Evolutionary conservation across 257 asterid genomes (phyloP).

Genomic region (Echium plantagineum): DNA sequence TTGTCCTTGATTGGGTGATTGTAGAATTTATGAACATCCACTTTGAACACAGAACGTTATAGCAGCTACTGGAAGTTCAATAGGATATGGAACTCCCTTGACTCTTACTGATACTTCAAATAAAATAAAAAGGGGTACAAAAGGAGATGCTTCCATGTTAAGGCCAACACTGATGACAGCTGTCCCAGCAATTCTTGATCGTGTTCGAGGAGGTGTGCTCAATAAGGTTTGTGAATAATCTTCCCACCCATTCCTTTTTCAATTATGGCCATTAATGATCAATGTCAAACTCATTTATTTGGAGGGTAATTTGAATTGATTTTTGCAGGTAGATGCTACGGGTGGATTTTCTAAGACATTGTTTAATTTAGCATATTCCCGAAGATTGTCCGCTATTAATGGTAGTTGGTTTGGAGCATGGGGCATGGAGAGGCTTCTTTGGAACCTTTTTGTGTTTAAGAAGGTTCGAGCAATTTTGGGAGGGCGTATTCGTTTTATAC

Average conservation of each 20-base stretch:
- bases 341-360: slow-evolving; percentile 81
- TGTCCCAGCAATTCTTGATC: slow-evolving; percentile 97
- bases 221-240: slow-evolving; percentile 49
- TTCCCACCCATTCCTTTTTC: neutral
- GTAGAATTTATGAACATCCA: neutral
- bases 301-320: slow-evolving; percentile 12
- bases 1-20: slow-evolving; percentile 2
- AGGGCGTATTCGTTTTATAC: slow-evolving; percentile 79
- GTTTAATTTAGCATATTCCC: slow-evolving; percentile 80
- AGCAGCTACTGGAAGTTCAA: slow-evolving; percentile 76
- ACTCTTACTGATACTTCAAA: slow-evolving; percentile 94
- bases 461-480: slow-evolving; percentile 93
- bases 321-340: slow-evolving; percentile 67
- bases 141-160: slow-evolving; percentile 81
- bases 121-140: slow-evolving; percentile 87
- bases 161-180: slow-evolving; percentile 88
- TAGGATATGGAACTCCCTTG: slow-evolving; percentile 94
- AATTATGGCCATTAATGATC: neutral
- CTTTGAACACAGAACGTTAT: slow-evolving; percentile 46
- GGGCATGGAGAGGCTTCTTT: slow-evolving; percentile 80
- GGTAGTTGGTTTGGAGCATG: slow-evolving; percentile 99
- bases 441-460: slow-evolving; percentile 80
- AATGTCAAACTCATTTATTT: slow-evolving; percentile 8
- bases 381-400: slow-evolving; percentile 67
- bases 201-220: slow-evolving; percentile 94